Percentiles rank a stretch among this genome's conserved stretches.
Evolutionary conservation across 495 filamentous ascomycete genomes (phyloP).

Genomic region (Neurospora sublineolata): DNA sequence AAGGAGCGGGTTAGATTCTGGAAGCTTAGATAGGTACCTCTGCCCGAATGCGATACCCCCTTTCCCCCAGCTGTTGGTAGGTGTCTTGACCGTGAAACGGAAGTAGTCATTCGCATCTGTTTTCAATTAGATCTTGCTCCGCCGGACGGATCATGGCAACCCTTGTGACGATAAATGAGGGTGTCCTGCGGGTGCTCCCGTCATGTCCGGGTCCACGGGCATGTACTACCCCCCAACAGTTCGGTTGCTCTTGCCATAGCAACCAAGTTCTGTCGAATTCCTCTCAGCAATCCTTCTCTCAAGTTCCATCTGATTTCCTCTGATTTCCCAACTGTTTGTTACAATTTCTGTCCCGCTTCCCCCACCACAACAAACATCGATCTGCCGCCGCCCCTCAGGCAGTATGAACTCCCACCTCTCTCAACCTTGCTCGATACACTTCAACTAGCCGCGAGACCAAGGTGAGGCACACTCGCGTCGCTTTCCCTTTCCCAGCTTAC

Average conservation of each 20-base stretch:
- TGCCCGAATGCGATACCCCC: neutral
- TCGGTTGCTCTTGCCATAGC: neutral
- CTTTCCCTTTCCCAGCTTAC: neutral
- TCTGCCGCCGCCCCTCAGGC: neutral
- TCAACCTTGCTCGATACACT: neutral
- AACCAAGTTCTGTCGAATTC: neutral
- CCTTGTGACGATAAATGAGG: neutral
- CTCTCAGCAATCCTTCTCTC: neutral
- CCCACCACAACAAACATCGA: neutral
- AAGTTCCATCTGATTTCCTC: neutral
- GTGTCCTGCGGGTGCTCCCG: neutral
- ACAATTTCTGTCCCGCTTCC: neutral
- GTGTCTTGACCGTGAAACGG: neutral
- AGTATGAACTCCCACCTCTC: neutral
- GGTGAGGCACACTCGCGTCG: neutral
- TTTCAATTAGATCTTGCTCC: neutral
- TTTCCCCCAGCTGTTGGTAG: neutral
- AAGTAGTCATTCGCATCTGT: neutral
- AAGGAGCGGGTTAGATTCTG: neutral
- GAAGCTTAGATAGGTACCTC: neutral
- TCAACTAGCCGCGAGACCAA: neutral
- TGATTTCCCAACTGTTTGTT: neutral
- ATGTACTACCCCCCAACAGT: neutral
- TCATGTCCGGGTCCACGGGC: too few relatives aligned
- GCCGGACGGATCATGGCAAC: neutral